phyloP scores from a whole-genome alignment of 768 basidiomycete genomes.

The Leccinum imitatum region DNA sequence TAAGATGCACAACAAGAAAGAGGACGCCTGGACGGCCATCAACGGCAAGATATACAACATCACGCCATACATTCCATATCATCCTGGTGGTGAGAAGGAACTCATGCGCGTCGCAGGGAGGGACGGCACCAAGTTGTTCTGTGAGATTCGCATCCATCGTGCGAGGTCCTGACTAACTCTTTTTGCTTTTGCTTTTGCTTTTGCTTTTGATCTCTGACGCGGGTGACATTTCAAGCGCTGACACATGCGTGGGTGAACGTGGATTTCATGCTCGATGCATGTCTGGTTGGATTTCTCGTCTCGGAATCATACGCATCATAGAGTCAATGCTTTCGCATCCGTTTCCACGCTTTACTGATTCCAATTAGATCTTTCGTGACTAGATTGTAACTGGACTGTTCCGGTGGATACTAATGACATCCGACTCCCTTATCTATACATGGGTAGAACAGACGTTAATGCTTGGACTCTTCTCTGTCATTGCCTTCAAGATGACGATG shows the following conservation, averaged over 20 bases:
- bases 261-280: conserved; percentile 94
- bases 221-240: conserved; percentile 48
- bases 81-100: conserved; percentile 93
- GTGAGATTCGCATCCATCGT: conserved; percentile 45
- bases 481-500: not conserved
- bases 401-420: not conserved
- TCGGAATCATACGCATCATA: conserved; percentile 55
- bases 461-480: not conserved
- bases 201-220: not conserved
- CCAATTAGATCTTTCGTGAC: not conserved
- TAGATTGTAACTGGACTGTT: not conserved
- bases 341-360: not conserved
- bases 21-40: conserved; percentile 93
- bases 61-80: conserved; percentile 85
- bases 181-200: not conserved
- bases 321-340: conserved; percentile 3
- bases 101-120: conserved; percentile 93
- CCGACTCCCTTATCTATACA: not conserved
- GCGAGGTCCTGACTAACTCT: conserved; percentile 2
- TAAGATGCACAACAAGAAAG: conserved; percentile 75
- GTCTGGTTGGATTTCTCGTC: conserved; percentile 88
- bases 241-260: conserved; percentile 97
- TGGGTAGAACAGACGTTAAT: not conserved
- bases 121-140: conserved; percentile 93
- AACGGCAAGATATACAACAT: conserved; percentile 97